Evolutionary conservation across 2,329 filamentous ascomycete genomes (phyloP).

Genomic region (Metarhizium rileyi): DNA sequence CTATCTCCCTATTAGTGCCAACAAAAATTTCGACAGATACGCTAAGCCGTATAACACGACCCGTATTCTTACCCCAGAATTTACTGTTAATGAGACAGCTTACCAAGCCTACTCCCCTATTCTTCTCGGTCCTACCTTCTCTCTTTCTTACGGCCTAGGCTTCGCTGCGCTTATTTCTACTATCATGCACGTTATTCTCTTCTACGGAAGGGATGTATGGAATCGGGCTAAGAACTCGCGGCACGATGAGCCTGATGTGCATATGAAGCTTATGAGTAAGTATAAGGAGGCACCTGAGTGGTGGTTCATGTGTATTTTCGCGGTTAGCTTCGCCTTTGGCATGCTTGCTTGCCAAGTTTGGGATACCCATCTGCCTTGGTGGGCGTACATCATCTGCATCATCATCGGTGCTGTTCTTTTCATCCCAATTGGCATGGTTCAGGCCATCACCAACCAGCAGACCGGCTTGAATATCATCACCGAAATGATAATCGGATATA

Average conservation of each 20-base stretch:
- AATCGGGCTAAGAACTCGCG: constrained; percentile 20
- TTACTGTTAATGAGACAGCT: constrained; percentile 42
- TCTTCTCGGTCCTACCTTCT: constrained; percentile 44
- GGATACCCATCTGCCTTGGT: constrained; percentile 33
- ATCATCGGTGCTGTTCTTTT: constrained; percentile 30
- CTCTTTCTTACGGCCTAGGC: constrained; percentile 44
- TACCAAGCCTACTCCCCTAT: constrained; percentile 49
- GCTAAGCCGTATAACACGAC: constrained; percentile 45
- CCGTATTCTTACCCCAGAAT: constrained; percentile 41
- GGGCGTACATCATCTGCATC: constrained; percentile 31
- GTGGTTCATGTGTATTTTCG: constrained; percentile 43
- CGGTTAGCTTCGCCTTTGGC: constrained; percentile 39
- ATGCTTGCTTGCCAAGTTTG: constrained; percentile 26
- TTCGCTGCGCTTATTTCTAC: constrained; percentile 47
- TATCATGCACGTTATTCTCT: constrained; percentile 40
- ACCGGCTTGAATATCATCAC: constrained; percentile 39
- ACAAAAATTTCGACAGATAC: constrained; percentile 49
- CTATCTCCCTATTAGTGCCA: constrained; percentile 47
- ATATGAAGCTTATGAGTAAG: constrained; percentile 44
- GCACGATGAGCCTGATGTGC: constrained; percentile 38
- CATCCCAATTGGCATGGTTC: constrained; percentile 34
- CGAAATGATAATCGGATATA: constrained; percentile 39
- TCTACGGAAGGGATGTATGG: constrained; percentile 40
- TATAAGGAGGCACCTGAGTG: constrained; percentile 46
- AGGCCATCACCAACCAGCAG: constrained; percentile 39